phyloP scores from a whole-genome alignment of 75 land plant genomes.

The Pinus taeda region DNA sequence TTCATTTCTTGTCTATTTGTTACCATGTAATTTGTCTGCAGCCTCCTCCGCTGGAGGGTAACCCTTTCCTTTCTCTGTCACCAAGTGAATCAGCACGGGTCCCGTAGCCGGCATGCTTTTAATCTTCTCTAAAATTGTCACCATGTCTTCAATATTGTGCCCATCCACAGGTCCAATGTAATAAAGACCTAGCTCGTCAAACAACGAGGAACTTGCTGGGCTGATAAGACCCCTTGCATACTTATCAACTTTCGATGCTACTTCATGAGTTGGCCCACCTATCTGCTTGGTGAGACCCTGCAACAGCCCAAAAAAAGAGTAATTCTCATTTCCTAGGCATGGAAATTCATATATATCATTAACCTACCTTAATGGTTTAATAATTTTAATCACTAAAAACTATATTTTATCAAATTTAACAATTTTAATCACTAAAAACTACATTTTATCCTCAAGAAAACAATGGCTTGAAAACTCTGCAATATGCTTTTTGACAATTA shows the following conservation, averaged over 20 bases:
- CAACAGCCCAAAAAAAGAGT: background rate
- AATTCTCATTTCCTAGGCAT: background rate
- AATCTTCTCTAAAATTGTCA: conserved; percentile 38
- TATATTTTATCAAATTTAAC: no score
- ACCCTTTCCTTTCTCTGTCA: conserved; percentile 48
- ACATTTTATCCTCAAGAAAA: no score
- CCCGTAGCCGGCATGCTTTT: conserved; percentile 37
- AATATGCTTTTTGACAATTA: no score
- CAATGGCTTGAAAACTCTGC: no score
- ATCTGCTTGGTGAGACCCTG: conserved; percentile 47
- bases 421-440: no score
- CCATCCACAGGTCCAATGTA: conserved; percentile 81
- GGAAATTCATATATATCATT: no score
- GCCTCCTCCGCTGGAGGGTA: conserved; percentile 39
- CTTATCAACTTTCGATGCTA: conserved; percentile 47
- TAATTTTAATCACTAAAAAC: no score
- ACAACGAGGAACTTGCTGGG: conserved; percentile 31
- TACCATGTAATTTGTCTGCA: conserved; percentile 40
- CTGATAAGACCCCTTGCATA: conserved; percentile 36
- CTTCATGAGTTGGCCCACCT: conserved; percentile 25
- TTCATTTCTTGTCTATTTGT: background rate
- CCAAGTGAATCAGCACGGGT: conserved; percentile 50
- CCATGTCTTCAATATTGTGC: conserved; percentile 62
- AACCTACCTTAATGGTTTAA: no score
- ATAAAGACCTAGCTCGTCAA: conserved; percentile 71